Evolutionary conservation across 306 rosid species (phyloP).

Genomic region (Vicia villosa): DNA sequence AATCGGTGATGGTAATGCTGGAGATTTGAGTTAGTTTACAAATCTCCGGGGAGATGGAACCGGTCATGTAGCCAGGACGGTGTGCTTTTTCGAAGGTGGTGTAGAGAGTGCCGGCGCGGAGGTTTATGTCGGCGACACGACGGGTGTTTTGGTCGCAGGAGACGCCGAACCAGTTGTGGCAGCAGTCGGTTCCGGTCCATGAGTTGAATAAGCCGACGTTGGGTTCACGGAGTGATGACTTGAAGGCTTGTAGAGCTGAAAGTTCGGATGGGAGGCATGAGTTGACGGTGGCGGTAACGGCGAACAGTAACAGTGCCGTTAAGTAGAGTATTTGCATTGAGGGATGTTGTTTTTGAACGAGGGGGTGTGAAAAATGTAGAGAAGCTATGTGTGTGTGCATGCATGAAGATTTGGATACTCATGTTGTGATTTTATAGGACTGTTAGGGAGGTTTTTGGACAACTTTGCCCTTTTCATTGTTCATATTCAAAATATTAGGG

Average conservation of each 20-base stretch:
- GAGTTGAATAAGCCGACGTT: slow-evolving; percentile 61
- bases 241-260: slow-evolving; percentile 64
- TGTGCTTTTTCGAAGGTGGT: slow-evolving; percentile 56
- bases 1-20: slow-evolving; percentile 67
- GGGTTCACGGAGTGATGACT: slow-evolving; percentile 58
- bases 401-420: background rate
- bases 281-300: slow-evolving; percentile 34
- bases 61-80: slow-evolving; percentile 69
- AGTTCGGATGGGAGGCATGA: slow-evolving; percentile 70
- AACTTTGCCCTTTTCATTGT: background rate
- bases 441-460: background rate
- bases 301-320: slow-evolving; percentile 27
- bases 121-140: slow-evolving; percentile 75
- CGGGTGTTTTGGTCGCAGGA: slow-evolving; percentile 60
- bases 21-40: slow-evolving; percentile 68
- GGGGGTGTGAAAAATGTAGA: background rate
- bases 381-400: background rate
- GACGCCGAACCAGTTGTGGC: slow-evolving; percentile 73
- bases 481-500: background rate
- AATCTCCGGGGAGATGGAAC: slow-evolving; percentile 62
- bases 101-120: slow-evolving; percentile 72
- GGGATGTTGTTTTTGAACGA: background rate
- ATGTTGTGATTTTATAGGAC: background rate
- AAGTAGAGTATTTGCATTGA: slow-evolving; percentile 34
- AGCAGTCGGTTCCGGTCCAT: slow-evolving; percentile 81